Evolutionary conservation across 129 eudicot species (phyloP).

Genomic region (Calendula officinalis): DNA sequence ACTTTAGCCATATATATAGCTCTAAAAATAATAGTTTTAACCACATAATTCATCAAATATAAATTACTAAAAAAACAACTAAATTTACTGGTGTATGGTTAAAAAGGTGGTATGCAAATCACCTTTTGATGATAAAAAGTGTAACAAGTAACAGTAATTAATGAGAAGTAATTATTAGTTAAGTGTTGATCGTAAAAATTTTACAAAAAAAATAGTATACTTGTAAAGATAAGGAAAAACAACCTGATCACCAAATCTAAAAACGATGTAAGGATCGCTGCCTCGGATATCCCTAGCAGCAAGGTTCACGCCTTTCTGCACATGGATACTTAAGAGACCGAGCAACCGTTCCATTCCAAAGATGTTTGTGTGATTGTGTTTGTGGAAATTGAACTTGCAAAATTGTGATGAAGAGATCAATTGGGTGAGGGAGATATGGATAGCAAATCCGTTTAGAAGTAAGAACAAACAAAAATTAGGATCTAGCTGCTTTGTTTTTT

Average conservation of each 20-base stretch:
- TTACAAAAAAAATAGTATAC: neutral
- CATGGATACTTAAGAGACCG: slow-evolving; percentile 30
- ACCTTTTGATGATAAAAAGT: too few species aligned
- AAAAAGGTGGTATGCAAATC: too few species aligned
- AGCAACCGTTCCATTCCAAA: slow-evolving; percentile 22
- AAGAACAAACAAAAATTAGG: slow-evolving; percentile 29
- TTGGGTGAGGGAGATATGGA: slow-evolving; percentile 8
- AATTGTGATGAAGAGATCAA: slow-evolving; percentile 16
- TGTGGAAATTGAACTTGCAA: neutral
- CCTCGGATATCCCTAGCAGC: slow-evolving; percentile 13
- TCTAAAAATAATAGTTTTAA: too few species aligned
- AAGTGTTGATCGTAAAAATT: too few species aligned
- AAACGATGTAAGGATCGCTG: slow-evolving; percentile 24
- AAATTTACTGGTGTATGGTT: too few species aligned
- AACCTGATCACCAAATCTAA: slow-evolving; percentile 18
- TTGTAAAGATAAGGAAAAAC: neutral
- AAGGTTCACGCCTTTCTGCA: slow-evolving; percentile 27
- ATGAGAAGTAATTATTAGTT: too few species aligned
- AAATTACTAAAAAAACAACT: too few species aligned
- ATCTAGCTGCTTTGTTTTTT: slow-evolving; percentile 5
- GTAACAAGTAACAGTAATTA: too few species aligned
- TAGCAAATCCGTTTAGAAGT: neutral
- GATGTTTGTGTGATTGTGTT: neutral
- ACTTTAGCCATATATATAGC: too few species aligned
- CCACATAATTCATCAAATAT: too few species aligned